Evolutionary conservation across 2,329 filamentous ascomycete species (phyloP), one percentile per base, ranked within the genome.

Genomic region (Sporothrix variecibatus): DNA sequence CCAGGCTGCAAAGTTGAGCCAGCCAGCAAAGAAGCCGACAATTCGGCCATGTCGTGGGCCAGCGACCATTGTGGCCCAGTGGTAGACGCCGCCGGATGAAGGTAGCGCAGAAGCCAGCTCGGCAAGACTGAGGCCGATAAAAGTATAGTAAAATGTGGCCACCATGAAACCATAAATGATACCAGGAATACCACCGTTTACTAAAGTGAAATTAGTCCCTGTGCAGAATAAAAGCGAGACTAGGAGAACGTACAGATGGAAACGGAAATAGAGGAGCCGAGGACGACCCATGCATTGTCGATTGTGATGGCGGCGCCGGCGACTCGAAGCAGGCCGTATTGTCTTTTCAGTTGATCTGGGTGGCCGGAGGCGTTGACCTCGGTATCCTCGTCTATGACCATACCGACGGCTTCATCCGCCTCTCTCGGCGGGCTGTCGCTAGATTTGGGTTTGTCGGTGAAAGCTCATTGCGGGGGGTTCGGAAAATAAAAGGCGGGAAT

Each of bases 201-300:
- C 83, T 84, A 60, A n/a, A n/a, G n/a, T n/a, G n/a, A n/a, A n/a
- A n/a, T n/a, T n/a, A n/a, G n/a, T n/a, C n/a, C n/a, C n/a, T n/a
- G n/a, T n/a, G n/a, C n/a, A n/a, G n/a, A n/a, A n/a, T n/a, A n/a
- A n/a, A n/a, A n/a, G n/a, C n/a, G n/a, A n/a, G n/a, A n/a, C n/a
- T n/a, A n/a, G n/a, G n/a, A n/a, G n/a, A n/a, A 76, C 83, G 78
- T 80, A 85, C 83, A 80, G 53, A 88, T 85, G 5, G 85, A 85
- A 65, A 89, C 83, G 4, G 86, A 86, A 53, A 91, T 85, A 72
- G 88, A 90, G 15, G 89, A 89, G 72, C 89, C 90, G 74, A 91
- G 82, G 6, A 89, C 88, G 72, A 89, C 86, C 89, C 89, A 92
- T 23, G 89, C 89, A 78, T 90, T 91, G 80, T 90, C 89, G 31